These are phyloP conservation scores for Acrocalymma vagum DNA, from an alignment of 2,329 filamentous ascomycete species.

Conservation along the genomic window DNA sequence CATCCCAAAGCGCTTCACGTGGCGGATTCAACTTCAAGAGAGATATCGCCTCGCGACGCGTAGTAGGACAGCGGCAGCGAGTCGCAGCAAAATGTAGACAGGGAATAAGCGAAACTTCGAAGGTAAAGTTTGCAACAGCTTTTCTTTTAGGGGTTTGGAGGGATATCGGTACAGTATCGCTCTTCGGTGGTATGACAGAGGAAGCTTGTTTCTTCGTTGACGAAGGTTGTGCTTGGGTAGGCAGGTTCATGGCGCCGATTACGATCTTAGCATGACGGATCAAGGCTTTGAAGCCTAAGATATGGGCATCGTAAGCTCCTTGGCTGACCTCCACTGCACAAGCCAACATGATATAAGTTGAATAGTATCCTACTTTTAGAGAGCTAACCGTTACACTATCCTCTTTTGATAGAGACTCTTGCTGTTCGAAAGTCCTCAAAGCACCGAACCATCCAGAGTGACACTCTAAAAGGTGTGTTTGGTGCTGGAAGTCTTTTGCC, in stretches of 20 bases:
- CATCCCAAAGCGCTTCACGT: conserved; percentile 31
- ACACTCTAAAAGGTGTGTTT: conserved; percentile 18
- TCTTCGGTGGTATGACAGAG: no score
- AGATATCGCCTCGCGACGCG: conserved; percentile 27
- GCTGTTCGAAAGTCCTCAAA: conserved; percentile 9
- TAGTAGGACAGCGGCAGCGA: conserved; percentile 28
- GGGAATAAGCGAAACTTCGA: conserved; percentile 28
- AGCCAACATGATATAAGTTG: conserved; percentile 14
- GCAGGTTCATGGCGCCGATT: conserved; percentile 19
- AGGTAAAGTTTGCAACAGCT: conserved; percentile 25
- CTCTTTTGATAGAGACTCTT: conserved; percentile 10
- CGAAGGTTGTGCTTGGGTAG: no score
- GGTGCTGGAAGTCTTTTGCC: conserved; percentile 11
- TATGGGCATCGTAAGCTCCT: conserved; percentile 22
- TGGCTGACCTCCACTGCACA: conserved; percentile 18
- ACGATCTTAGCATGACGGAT: conserved; percentile 24
- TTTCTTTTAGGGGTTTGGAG: no score
- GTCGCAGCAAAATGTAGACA: conserved; percentile 18
- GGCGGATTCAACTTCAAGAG: conserved; percentile 26
- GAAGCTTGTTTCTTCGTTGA: no score
- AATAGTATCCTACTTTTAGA: conserved; percentile 23
- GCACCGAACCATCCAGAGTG: conserved; percentile 23
- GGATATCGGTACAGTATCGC: no score
- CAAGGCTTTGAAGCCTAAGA: conserved; percentile 23
- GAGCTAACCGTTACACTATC: conserved; percentile 21